Evolutionary conservation across 2,329 filamentous ascomycete genomes (phyloP).

Genomic region (Trichoderma endophyticum): DNA sequence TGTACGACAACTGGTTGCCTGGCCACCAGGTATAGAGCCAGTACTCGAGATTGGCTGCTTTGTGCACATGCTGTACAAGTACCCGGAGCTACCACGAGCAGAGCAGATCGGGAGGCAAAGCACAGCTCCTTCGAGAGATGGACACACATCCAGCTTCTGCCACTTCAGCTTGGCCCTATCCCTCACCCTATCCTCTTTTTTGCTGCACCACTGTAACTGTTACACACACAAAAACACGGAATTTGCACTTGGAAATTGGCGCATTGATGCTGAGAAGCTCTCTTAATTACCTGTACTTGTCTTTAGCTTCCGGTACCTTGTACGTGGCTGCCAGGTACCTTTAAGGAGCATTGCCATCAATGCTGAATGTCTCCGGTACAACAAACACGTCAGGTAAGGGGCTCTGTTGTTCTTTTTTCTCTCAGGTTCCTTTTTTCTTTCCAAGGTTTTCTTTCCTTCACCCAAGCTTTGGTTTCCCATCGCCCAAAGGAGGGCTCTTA

Average conservation of each 20-base stretch:
- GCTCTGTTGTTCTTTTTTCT: not conserved
- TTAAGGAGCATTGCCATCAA: not conserved
- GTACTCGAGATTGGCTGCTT: not conserved
- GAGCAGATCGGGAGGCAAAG: not conserved
- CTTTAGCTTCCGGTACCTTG: not conserved
- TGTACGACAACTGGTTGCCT: not conserved
- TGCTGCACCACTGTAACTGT: not conserved
- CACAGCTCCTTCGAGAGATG: not conserved
- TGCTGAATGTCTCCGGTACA: not conserved
- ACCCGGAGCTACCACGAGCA: not conserved
- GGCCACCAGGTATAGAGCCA: not conserved
- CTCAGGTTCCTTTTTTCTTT: not conserved
- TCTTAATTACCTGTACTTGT: not conserved
- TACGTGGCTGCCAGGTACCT: not conserved
- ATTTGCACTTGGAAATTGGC: not conserved
- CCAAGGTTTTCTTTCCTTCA: not conserved
- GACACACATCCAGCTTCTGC: not conserved
- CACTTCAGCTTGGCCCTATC: not conserved
- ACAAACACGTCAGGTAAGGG: not conserved
- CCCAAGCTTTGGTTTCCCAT: not conserved
- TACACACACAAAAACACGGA: not conserved
- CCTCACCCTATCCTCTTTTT: not conserved
- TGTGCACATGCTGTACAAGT: not conserved
- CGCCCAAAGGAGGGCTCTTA: not conserved
- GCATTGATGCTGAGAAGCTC: not conserved